These are phyloP conservation scores for Claviceps digitariae DNA, from an alignment of 2,329 filamentous ascomycete genomes.

Conservation along the genomic window DNA sequence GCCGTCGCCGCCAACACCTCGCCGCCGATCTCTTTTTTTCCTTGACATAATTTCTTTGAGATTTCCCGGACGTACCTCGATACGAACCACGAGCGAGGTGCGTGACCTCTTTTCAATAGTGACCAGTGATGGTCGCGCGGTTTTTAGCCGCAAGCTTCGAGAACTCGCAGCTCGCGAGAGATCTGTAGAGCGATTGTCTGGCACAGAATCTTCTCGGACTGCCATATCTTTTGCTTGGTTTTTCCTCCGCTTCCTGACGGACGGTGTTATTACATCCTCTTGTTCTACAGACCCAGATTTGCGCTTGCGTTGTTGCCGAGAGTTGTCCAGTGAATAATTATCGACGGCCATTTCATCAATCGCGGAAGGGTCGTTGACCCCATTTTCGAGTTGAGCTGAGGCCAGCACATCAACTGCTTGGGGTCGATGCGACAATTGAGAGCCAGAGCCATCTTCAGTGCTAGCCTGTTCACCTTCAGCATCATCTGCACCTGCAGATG, in stretches of 20 bases:
- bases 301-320: slow-evolving; percentile 67
- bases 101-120: slow-evolving; percentile 26
- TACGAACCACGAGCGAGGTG: slow-evolving; percentile 21
- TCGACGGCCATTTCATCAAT: slow-evolving; percentile 61
- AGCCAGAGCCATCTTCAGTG: slow-evolving; percentile 12
- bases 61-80: slow-evolving; percentile 24
- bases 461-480: slow-evolving; percentile 13
- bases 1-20: slow-evolving; percentile 8
- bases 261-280: slow-evolving; percentile 38
- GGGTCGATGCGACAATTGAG: slow-evolving; percentile 15
- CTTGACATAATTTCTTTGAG: slow-evolving; percentile 24
- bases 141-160: slow-evolving; percentile 46
- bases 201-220: slow-evolving; percentile 21
- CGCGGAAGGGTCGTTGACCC: slow-evolving; percentile 42
- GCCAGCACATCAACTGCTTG: slow-evolving; percentile 26
- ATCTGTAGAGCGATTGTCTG: slow-evolving; percentile 15
- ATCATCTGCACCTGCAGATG: slow-evolving; percentile 12
- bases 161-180: slow-evolving; percentile 21
- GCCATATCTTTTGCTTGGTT: slow-evolving; percentile 31
- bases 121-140: slow-evolving; percentile 25
- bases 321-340: slow-evolving; percentile 61
- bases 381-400: slow-evolving; percentile 26
- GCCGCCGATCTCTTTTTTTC: slow-evolving; percentile 19
- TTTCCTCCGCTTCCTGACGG: slow-evolving; percentile 40
- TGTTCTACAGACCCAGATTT: slow-evolving; percentile 62